These are phyloP conservation scores for Solanum ossicruentum DNA, from an alignment of 257 asterid genomes.

Conservation along the genomic window DNA sequence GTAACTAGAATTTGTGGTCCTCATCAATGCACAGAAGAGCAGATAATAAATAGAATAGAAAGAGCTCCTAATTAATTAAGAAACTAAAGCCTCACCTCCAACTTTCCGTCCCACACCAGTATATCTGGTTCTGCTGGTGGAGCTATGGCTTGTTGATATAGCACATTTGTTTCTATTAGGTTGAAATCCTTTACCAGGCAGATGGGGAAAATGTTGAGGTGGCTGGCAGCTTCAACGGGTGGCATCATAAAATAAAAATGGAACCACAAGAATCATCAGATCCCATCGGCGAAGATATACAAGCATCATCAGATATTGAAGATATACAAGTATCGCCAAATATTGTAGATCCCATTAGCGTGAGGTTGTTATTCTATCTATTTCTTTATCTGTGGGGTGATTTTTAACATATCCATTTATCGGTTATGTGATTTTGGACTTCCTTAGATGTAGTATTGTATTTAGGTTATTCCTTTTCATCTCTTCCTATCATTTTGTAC, in stretches of 20 bases:
- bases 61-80: not conserved
- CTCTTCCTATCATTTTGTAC: not conserved
- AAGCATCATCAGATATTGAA: slow-evolving; percentile 19
- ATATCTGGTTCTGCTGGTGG: not conserved
- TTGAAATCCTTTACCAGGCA: slow-evolving; percentile 54
- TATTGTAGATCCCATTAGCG: slow-evolving; percentile 14
- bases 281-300: slow-evolving; percentile 10
- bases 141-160: slow-evolving; percentile 8
- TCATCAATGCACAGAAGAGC: not conserved
- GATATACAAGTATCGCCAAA: slow-evolving; percentile 32
- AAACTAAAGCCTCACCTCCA: not conserved
- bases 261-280: slow-evolving; percentile 27
- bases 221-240: slow-evolving; percentile 94
- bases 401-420: not conserved
- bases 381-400: not conserved
- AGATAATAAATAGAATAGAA: not conserved
- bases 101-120: not conserved
- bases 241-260: slow-evolving; percentile 65
- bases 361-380: slow-evolving; percentile 20
- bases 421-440: not conserved
- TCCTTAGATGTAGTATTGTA: not conserved
- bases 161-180: slow-evolving; percentile 33
- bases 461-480: not conserved
- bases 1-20: not conserved
- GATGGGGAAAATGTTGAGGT: slow-evolving; percentile 70